These are phyloP conservation scores for Schizothecium vesticola DNA, from an alignment of 495 filamentous ascomycete genomes.

Conservation along the genomic window DNA sequence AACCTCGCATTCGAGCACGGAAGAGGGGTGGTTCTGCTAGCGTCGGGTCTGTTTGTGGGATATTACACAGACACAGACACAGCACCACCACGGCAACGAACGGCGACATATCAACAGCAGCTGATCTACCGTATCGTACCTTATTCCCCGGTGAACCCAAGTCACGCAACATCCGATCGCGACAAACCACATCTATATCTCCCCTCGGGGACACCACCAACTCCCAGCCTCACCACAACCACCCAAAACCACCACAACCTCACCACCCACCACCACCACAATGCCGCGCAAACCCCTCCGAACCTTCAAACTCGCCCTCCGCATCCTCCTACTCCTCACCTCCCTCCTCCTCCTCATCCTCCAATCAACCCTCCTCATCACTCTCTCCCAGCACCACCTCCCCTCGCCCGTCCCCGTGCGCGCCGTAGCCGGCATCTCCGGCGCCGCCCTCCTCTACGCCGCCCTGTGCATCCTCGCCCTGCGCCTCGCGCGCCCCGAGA, in stretches of 20 bases:
- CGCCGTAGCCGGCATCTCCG: constrained; percentile 79
- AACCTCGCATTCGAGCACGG: no score
- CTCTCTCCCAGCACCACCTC: constrained; percentile 53
- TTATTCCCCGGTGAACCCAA: neutral
- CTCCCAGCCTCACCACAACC: neutral
- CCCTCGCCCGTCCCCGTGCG: constrained; percentile 58
- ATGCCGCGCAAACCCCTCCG: constrained; percentile 57
- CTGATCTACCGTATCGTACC: neutral
- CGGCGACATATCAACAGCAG: neutral
- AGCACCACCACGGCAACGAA: neutral
- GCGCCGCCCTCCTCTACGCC: constrained; percentile 65
- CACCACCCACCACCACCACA: constrained; percentile 17
- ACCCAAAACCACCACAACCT: neutral
- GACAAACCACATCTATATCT: neutral
- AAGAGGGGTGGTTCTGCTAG: neutral
- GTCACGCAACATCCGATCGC: neutral
- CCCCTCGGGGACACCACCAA: neutral
- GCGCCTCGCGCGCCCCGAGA: constrained; percentile 52
- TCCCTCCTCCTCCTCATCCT: constrained; percentile 69
- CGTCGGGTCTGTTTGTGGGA: neutral
- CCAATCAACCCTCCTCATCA: constrained; percentile 69
- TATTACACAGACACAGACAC: neutral
- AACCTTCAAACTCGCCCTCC: constrained; percentile 56
- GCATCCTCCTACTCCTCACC: constrained; percentile 65
- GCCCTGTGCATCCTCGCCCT: constrained; percentile 64